These are phyloP conservation scores for Aureobasidium pullulans DNA, from an alignment of 2,329 filamentous ascomycete species.

Conservation along the genomic window DNA sequence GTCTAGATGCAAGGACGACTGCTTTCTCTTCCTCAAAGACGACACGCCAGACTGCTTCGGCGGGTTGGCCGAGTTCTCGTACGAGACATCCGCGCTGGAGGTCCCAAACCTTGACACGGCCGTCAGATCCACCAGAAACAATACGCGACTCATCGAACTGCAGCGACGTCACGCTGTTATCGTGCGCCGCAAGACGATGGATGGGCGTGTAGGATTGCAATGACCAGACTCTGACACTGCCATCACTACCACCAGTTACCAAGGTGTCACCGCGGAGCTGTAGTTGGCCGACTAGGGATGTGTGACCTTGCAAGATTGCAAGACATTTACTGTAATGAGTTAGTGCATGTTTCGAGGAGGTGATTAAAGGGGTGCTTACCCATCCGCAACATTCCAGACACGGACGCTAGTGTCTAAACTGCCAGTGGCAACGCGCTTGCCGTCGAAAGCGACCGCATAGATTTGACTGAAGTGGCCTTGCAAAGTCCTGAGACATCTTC, in stretches of 20 bases:
- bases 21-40: constrained; percentile 98
- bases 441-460: constrained; percentile 96
- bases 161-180: constrained; percentile 95
- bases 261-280: constrained; percentile 93
- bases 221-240: constrained; percentile 94
- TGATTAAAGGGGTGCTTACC: constrained; percentile 47
- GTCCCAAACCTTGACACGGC: constrained; percentile 98
- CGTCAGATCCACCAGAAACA: constrained; percentile 91
- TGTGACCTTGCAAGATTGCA: constrained; percentile 92
- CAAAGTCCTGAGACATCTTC: constrained; percentile 81
- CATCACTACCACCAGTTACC: constrained; percentile 92
- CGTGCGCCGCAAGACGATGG: constrained; percentile 88
- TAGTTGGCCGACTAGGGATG: constrained; percentile 89
- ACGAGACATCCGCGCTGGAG: constrained; percentile 85
- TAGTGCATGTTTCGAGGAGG: background rate
- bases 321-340: constrained; percentile 33
- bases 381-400: constrained; percentile 89
- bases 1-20: constrained; percentile 84
- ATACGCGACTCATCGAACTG: constrained; percentile 96
- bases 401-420: constrained; percentile 94
- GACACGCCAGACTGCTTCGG: constrained; percentile 94
- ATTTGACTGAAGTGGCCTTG: constrained; percentile 97
- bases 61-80: constrained; percentile 81
- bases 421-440: constrained; percentile 84
- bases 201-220: constrained; percentile 84